Conservation (phyloP, 2,329 filamentous ascomycete genomes). For the Tolypocladium album region DNA sequence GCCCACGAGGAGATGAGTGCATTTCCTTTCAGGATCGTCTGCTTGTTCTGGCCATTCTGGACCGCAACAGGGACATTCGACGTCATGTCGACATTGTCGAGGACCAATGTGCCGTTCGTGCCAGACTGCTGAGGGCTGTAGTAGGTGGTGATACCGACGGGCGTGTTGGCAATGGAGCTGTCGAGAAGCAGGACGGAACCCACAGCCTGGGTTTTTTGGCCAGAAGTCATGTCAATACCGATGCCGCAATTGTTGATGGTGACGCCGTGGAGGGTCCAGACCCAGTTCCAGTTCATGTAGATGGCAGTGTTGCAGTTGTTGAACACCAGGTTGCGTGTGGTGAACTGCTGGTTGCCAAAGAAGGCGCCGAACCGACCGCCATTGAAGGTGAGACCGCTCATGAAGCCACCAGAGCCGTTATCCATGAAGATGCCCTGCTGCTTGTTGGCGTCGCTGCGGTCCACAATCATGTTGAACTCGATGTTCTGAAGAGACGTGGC, state of each 20-base stretch:
- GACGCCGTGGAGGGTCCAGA: conserved; percentile 69
- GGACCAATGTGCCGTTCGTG: conserved; percentile 36
- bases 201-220: conserved; percentile 54
- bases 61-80: conserved; percentile 59
- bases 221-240: conserved; percentile 66
- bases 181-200: conserved; percentile 80
- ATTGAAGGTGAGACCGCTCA: conserved; percentile 75
- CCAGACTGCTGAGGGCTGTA: neutral
- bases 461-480: conserved; percentile 65
- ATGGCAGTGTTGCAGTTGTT: conserved; percentile 74
- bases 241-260: conserved; percentile 64
- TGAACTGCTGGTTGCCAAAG: conserved; percentile 81
- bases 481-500: conserved; percentile 74
- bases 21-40: conserved; percentile 46
- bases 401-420: conserved; percentile 75
- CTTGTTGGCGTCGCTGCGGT: conserved; percentile 50
- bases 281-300: conserved; percentile 89
- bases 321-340: conserved; percentile 72
- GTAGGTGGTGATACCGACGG: conserved; percentile 40
- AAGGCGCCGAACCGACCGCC: conserved; percentile 71
- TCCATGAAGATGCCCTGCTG: conserved; percentile 79
- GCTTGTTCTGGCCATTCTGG: conserved; percentile 24
- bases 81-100: conserved; percentile 76
- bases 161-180: conserved; percentile 66
- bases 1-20: conserved; percentile 60